Evolutionary conservation across 2,329 filamentous ascomycete species (phyloP).

Genomic region (Fusarium nisikadoi): DNA sequence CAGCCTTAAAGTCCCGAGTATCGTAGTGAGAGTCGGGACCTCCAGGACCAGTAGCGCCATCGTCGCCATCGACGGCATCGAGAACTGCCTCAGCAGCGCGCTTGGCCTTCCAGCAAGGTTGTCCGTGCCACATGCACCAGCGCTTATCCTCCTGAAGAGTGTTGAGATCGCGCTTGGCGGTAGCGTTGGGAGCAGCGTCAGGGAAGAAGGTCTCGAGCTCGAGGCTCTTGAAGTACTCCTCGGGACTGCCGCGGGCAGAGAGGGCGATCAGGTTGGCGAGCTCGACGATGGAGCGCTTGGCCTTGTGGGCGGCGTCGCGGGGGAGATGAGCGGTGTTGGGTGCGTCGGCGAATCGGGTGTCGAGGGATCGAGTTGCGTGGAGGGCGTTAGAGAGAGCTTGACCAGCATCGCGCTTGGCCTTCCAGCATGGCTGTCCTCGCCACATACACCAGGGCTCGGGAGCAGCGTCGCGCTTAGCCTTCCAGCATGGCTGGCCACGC

Average conservation of each 20-base stretch:
- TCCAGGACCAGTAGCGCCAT: slow-evolving; percentile 37
- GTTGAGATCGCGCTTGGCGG: slow-evolving; percentile 35
- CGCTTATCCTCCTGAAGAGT: slow-evolving; percentile 42
- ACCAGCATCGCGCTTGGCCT: slow-evolving; percentile 54
- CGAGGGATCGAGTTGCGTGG: slow-evolving; percentile 37
- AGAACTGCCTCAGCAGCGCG: slow-evolving; percentile 45
- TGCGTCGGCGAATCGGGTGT: slow-evolving; percentile 40
- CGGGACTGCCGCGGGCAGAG: slow-evolving; percentile 44
- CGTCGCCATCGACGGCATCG: slow-evolving; percentile 45
- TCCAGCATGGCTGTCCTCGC: slow-evolving; percentile 55
- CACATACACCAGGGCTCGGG: slow-evolving; percentile 50
- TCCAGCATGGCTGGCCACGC: slow-evolving; percentile 26
- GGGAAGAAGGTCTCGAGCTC: slow-evolving; percentile 42
- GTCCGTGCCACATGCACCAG: slow-evolving; percentile 47
- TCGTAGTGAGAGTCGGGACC: slow-evolving; percentile 35
- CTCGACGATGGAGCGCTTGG: slow-evolving; percentile 52
- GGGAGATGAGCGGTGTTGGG: slow-evolving; percentile 40
- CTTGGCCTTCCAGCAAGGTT: slow-evolving; percentile 53
- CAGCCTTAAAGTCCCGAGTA: slow-evolving; percentile 43
- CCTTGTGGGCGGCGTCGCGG: slow-evolving; percentile 51
- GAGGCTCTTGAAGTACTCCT: slow-evolving; percentile 49
- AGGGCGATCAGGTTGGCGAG: slow-evolving; percentile 52
- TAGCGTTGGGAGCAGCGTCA: slow-evolving; percentile 40
- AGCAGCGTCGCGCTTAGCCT: slow-evolving; percentile 33
- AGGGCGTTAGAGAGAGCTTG: slow-evolving; percentile 48